Evolutionary conservation across 306 rosid genomes (phyloP).

Genomic region (Albizia julibrissin): DNA sequence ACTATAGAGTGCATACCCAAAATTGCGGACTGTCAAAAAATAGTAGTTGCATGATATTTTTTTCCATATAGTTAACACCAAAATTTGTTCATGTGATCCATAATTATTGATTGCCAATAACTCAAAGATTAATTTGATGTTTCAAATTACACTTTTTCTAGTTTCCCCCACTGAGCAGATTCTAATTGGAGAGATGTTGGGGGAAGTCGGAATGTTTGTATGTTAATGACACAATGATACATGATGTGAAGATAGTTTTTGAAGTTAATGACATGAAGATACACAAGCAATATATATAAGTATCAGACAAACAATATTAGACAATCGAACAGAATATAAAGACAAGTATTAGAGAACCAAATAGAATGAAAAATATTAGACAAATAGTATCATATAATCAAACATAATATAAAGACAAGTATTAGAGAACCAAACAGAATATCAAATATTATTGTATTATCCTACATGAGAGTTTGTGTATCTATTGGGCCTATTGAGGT

Average conservation of each 20-base stretch:
- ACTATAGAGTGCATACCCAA: slow-evolving; percentile 60
- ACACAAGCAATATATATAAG: background rate
- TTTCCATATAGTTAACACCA: background rate
- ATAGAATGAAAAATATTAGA: no score
- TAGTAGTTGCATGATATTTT: background rate
- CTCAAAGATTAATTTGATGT: background rate
- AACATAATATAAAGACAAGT: no score
- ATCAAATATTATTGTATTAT: no score
- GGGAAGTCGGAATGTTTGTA: background rate
- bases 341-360: no score
- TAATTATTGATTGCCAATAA: slow-evolving; percentile 5
- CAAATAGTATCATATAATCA: no score
- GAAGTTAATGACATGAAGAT: background rate
- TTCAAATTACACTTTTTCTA: background rate
- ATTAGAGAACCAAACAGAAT: no score
- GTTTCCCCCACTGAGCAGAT: background rate
- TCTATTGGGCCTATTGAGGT: no score
- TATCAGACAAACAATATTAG: no score
- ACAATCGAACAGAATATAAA: no score
- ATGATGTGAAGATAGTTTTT: background rate
- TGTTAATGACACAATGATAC: background rate
- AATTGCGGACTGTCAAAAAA: slow-evolving; percentile 42
- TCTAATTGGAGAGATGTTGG: background rate
- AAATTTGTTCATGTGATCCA: slow-evolving; percentile 30
- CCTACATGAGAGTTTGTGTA: no score